phyloP scores from a whole-genome alignment of 176 grass and related monocot genomes.

The Thinopyrum elongatum region DNA sequence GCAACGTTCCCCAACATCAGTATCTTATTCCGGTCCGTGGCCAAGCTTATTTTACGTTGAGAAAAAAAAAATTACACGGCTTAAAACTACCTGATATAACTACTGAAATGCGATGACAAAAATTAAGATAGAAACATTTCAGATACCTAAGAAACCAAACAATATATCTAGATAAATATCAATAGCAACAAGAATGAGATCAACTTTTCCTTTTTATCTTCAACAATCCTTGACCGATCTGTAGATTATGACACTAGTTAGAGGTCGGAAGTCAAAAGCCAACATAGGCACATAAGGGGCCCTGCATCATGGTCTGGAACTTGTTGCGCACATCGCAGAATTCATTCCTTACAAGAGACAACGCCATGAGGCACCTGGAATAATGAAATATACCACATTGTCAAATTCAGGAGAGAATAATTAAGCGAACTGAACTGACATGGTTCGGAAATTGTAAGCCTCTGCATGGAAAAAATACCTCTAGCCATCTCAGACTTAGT shows the following conservation, averaged over 20 bases:
- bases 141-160: too few relatives aligned
- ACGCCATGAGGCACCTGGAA: slow-evolving; percentile 54
- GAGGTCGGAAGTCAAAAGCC: not conserved
- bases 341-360: slow-evolving; percentile 57
- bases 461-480: not conserved
- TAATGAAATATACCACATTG: not conserved
- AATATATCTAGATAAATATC: too few relatives aligned
- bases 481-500: not conserved
- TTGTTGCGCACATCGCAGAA: slow-evolving; percentile 58
- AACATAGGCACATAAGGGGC: not conserved
- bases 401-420: not conserved
- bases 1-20: too few relatives aligned
- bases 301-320: slow-evolving; percentile 81
- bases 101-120: too few relatives aligned
- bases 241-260: not conserved
- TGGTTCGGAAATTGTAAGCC: not conserved
- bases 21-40: too few relatives aligned
- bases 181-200: too few relatives aligned
- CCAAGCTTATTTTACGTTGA: too few relatives aligned
- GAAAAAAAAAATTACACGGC: too few relatives aligned
- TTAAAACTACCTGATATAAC: too few relatives aligned
- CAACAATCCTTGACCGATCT: not conserved
- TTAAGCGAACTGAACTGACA: not conserved
- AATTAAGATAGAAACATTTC: too few relatives aligned
- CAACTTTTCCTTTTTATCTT: not conserved